Evolutionary conservation across 768 basidiomycete genomes (phyloP).

Genomic region (Melanogaster broomeanus): DNA sequence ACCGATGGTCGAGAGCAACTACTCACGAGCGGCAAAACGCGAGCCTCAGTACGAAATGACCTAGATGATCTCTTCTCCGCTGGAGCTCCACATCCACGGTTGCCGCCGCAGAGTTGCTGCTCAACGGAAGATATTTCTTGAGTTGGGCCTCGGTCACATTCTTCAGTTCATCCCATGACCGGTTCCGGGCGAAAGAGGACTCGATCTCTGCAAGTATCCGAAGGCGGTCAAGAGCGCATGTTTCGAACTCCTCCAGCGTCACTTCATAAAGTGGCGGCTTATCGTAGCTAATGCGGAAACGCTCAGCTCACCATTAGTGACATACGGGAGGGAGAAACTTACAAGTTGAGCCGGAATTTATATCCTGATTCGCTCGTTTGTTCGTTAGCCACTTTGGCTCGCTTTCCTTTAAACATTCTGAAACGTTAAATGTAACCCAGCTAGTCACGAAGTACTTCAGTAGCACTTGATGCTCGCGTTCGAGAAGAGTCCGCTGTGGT

Average conservation of each 20-base stretch:
- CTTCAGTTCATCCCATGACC: constrained; percentile 77
- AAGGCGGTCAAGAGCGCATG: constrained; percentile 83
- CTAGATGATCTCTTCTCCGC: constrained; percentile 80
- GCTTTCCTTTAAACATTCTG: constrained; percentile 22
- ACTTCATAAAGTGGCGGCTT: constrained; percentile 83
- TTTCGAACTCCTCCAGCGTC: constrained; percentile 94
- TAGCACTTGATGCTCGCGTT: background rate
- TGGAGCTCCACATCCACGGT: constrained; percentile 58
- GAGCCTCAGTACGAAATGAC: constrained; percentile 91
- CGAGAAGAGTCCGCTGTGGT: no score
- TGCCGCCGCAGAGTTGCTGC: constrained; percentile 50
- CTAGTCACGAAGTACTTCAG: background rate
- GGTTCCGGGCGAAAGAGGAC: constrained; percentile 81
- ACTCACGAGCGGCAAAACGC: constrained; percentile 97
- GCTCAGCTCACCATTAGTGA: background rate
- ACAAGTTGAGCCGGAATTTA: constrained; percentile 83
- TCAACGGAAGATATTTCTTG: constrained; percentile 75
- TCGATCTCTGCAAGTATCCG: constrained; percentile 90
- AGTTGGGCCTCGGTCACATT: constrained; percentile 61
- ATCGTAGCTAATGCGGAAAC: constrained; percentile 71
- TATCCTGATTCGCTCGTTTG: constrained; percentile 37
- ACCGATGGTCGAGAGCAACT: constrained; percentile 31
- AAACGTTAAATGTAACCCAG: background rate
- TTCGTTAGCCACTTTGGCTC: background rate
- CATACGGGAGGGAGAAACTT: constrained; percentile 22